Evolutionary conservation across 2,329 filamentous ascomycete genomes (phyloP), one percentile per base, ranked within the genome.

Genomic region (Colletotrichum sansevieriae): DNA sequence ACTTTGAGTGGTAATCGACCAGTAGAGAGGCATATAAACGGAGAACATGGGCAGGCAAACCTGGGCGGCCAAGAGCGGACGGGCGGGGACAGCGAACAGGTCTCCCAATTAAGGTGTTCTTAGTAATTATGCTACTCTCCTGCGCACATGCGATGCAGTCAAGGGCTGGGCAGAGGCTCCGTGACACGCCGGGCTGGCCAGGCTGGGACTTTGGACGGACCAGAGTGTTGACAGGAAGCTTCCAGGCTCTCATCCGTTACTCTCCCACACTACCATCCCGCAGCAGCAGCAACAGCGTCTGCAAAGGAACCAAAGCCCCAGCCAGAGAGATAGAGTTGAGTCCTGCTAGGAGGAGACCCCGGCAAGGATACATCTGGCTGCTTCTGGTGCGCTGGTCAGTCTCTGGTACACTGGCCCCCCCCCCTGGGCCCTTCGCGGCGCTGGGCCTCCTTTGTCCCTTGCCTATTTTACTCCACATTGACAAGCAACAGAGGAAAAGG

Each of bases 111-210:
- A 58, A 64, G 51, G 52, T 64, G 15, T 47, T 46, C 59, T 64
- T 58, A 58, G 60, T 64, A 29, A 68, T 68, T 64, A 58, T 68
- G 65, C 65, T 44, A 44, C 35, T 51, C 44, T 43, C 18, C 43
- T 33, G 65, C 59, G 51, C 18, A 67, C 15, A 55, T 57, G 39
- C 22, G 13, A 43, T 57, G 20, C 55, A 29, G 37, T 57, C 20
- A 22, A 58, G 20, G 57, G 15, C 57, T 60, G 35, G 44, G 57
- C 57, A 60, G 35, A 47, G 57, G 44, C n/a, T 37, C 18, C 44
- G 13, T 61, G 55, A 57, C 55, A 44, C 49, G 49, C 55, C 22
- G 43, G 55, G 39, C 39, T 47, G 33, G 22, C 56, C 54, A 46
- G 57, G 57, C 57, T 60, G 18, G 43, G 43, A 47, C 57, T 60